Evolutionary conservation across 2,329 filamentous ascomycete species (phyloP).

Genomic region (Phialophora chinensis): DNA sequence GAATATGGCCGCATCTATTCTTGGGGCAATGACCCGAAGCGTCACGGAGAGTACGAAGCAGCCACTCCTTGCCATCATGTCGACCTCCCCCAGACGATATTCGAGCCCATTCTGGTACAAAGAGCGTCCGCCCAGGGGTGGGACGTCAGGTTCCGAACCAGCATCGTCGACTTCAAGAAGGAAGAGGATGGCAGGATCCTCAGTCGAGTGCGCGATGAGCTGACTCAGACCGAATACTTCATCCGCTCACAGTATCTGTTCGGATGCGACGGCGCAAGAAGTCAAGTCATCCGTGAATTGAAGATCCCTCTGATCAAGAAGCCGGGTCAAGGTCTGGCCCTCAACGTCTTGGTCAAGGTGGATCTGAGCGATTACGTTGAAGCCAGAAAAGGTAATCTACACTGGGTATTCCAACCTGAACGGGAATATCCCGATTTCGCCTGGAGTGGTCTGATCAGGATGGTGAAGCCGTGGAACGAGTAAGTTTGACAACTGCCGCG

Average conservation of each 20-base stretch:
- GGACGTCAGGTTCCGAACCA: constrained; percentile 50
- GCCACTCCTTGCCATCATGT: constrained; percentile 51
- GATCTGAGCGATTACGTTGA: constrained; percentile 60
- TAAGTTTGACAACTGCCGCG: constrained; percentile 16
- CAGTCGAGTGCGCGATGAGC: constrained; percentile 46
- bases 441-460: constrained; percentile 59
- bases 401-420: constrained; percentile 65
- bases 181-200: constrained; percentile 44
- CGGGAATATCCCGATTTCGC: constrained; percentile 58
- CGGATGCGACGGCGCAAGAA: constrained; percentile 62
- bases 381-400: constrained; percentile 62
- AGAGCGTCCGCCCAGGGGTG: constrained; percentile 48
- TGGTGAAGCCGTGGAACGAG: constrained; percentile 69
- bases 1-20: constrained; percentile 52
- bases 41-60: constrained; percentile 48
- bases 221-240: constrained; percentile 44
- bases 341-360: constrained; percentile 57
- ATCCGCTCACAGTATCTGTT: constrained; percentile 60
- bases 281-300: constrained; percentile 54
- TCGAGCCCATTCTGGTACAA: constrained; percentile 52
- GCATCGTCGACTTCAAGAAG: constrained; percentile 43
- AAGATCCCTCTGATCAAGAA: constrained; percentile 54
- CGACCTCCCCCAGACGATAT: constrained; percentile 52
- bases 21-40: constrained; percentile 51
- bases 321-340: constrained; percentile 56